These are phyloP conservation scores for Avicennia marina DNA, from an alignment of 257 asterid genomes.

Conservation along the genomic window DNA sequence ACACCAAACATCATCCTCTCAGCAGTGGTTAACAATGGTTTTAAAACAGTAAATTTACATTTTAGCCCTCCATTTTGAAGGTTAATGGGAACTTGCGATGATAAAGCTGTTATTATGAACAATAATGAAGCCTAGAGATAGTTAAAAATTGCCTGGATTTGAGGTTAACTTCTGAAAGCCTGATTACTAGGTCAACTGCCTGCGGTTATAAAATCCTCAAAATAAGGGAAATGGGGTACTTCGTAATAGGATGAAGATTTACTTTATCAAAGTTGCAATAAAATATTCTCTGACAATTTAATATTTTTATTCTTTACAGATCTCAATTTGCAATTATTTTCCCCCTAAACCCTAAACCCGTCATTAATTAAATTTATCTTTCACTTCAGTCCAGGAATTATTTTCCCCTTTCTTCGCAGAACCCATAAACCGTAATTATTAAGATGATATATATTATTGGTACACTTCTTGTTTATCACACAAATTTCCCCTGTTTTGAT, in stretches of 20 bases:
- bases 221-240: constrained; percentile 2
- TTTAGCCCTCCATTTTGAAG: no score
- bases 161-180: constrained; percentile 16
- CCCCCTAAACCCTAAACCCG: no score
- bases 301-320: not conserved
- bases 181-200: constrained; percentile 23
- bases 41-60: no score
- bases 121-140: not conserved
- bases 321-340: not conserved
- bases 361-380: not conserved
- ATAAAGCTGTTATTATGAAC: constrained; percentile 21
- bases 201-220: not conserved
- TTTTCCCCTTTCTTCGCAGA: no score
- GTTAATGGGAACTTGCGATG: constrained; percentile 23
- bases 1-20: no score
- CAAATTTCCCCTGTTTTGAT: no score
- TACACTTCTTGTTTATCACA: no score
- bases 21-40: no score
- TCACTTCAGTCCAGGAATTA: not conserved
- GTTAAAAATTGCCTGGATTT: constrained; percentile 17
- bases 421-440: no score
- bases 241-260: constrained; percentile 15
- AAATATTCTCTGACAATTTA: constrained; percentile 21
- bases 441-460: no score
- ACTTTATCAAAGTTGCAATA: constrained; percentile 11